phyloP scores from a whole-genome alignment of 305 asterid genomes.

The Solanum hybrid region DNA sequence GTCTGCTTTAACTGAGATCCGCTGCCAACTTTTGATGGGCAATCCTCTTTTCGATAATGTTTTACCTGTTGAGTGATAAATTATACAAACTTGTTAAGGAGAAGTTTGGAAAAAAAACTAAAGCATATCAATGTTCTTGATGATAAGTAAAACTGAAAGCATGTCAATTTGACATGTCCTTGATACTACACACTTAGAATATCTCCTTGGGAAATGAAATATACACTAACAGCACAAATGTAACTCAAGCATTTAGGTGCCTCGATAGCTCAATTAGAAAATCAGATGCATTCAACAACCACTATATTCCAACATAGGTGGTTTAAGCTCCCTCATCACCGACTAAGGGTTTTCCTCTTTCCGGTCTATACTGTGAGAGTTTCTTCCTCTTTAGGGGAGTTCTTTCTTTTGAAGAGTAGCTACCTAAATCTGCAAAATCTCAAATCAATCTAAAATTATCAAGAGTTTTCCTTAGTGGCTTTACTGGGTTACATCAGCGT shows the following conservation, averaged over 20 bases:
- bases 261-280: not conserved
- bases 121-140: not conserved
- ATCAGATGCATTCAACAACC: not conserved
- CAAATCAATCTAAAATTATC: too few relatives aligned
- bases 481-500: too few relatives aligned
- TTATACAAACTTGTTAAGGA: not conserved
- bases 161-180: not conserved
- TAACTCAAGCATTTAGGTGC: not conserved
- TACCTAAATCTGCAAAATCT: too few relatives aligned
- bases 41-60: slow-evolving; percentile 2
- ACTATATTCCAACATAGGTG: not conserved
- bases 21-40: slow-evolving; percentile 8
- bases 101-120: not conserved
- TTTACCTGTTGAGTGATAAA: slow-evolving; percentile 10
- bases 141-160: not conserved
- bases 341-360: too few relatives aligned
- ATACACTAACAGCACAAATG: not conserved
- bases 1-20: not conserved
- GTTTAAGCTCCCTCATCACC: too few relatives aligned
- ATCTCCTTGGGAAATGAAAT: not conserved
- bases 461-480: too few relatives aligned
- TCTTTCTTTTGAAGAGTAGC: too few relatives aligned
- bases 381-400: too few relatives aligned
- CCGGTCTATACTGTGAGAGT: too few relatives aligned
- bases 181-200: not conserved